A percentile compares a stretch with the other conserved stretches of the same genome.
These are phyloP conservation scores for Penstemon davidsonii DNA, from an alignment of 257 asterid genomes.

Conservation along the genomic window DNA sequence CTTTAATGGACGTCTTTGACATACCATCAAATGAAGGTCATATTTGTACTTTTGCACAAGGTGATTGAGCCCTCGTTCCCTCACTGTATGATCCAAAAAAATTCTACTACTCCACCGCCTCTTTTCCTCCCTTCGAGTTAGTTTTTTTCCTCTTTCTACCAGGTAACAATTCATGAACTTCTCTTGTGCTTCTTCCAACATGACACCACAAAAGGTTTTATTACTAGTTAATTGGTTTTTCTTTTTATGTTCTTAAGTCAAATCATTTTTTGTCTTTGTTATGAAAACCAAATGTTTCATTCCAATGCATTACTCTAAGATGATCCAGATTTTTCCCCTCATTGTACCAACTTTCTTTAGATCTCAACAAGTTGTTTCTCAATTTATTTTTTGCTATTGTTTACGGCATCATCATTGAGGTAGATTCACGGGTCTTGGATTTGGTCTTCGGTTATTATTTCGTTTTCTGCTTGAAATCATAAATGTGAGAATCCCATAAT, in stretches of 20 bases:
- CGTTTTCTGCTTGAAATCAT: conserved; percentile 18
- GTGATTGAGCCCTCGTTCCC: neutral
- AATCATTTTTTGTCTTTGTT: too few relatives aligned
- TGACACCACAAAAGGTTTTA: neutral
- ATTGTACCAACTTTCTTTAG: too few relatives aligned
- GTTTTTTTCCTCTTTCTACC: neutral
- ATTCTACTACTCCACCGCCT: neutral
- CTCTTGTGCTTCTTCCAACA: neutral
- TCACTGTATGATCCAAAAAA: neutral
- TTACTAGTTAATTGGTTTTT: too few relatives aligned
- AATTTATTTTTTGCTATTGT: too few relatives aligned
- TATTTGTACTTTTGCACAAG: neutral
- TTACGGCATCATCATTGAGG: too few relatives aligned
- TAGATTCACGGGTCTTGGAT: too few relatives aligned
- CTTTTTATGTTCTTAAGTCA: too few relatives aligned
- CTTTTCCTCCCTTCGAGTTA: neutral
- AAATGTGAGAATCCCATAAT: neutral
- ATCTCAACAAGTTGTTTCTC: too few relatives aligned
- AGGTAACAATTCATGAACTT: neutral
- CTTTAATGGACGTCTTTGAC: neutral
- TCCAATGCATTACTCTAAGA: too few relatives aligned
- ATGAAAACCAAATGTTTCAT: neutral
- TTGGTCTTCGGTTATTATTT: too few relatives aligned
- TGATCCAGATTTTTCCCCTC: too few relatives aligned
- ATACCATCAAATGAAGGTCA: neutral